A percentile compares a stretch with the other conserved stretches of the same genome.
Evolutionary conservation across 306 rosid species (phyloP).

Genomic region (Prunus kanzakura): DNA sequence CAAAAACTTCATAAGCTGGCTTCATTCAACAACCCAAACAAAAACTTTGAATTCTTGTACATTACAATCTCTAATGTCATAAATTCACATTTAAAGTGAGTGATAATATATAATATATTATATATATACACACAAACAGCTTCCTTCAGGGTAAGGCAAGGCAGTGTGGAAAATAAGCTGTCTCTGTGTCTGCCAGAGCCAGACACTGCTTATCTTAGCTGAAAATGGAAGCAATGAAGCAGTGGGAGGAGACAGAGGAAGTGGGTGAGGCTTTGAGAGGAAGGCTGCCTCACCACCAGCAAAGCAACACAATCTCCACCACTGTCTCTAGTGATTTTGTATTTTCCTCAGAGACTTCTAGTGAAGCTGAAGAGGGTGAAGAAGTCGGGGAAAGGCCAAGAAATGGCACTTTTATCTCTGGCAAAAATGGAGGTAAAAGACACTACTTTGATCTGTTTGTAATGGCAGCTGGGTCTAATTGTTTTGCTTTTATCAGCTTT

Average conservation of each 20-base stretch:
- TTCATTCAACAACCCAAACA: not conserved
- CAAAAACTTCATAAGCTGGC: not conserved
- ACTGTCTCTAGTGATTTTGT: constrained; percentile 4
- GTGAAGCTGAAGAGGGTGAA: not conserved
- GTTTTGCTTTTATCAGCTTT: not conserved
- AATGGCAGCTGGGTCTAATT: too few relatives aligned
- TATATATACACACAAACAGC: not conserved
- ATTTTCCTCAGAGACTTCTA: not conserved
- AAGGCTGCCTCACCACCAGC: constrained; percentile 2
- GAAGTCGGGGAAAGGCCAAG: constrained; percentile 3
- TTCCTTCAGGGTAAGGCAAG: not conserved
- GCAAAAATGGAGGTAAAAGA: constrained; percentile 23
- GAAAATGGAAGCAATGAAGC: constrained; percentile 19
- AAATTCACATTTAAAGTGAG: not conserved
- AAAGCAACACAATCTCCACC: not conserved
- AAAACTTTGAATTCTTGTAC: not conserved
- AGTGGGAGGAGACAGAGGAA: constrained; percentile 33
- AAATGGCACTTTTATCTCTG: constrained; percentile 5
- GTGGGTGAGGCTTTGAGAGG: constrained; percentile 23
- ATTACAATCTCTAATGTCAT: not conserved
- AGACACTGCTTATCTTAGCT: not conserved
- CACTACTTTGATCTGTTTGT: not conserved
- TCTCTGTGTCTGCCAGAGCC: not conserved
- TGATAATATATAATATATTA: not conserved
- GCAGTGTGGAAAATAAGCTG: not conserved